Evolutionary conservation across 768 basidiomycete genomes (phyloP), one percentile per base, ranked within the genome.

Genomic region (Lactifluus subvellereus): DNA sequence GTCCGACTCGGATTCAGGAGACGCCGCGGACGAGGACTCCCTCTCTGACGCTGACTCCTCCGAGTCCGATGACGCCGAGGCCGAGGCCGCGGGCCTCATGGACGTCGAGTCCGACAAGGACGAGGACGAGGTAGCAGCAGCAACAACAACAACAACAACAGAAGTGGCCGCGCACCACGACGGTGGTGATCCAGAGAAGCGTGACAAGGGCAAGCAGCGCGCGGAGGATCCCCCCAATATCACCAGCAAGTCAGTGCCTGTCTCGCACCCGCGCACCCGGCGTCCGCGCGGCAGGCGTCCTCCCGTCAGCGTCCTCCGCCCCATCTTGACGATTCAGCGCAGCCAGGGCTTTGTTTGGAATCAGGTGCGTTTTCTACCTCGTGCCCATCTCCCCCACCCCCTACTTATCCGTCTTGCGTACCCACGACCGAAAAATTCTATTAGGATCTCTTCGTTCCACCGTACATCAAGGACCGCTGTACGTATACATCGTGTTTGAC

Each of bases 341-440:
- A 91, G 89, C 69, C 89, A 93, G 73, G 91, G 91, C 13, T 93
- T 93, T 69, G 91, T 93, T 1, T 93, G 91, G 91, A 93, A 93
- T 69, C 91, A 92, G 80, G 90, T 89, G 57, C 53, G 84, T 56
- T 20, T 33, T 13, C 11, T 35, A 22, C 33, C 2, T 33, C 20
- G 27, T 18, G 48, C 40, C 33, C 48, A 51, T 10, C 56, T 50
- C 18, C 27, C 22, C 37, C 53, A 57, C 33, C 32, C 33, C 45
- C 38, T 50, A 22, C 54, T 63, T 38, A 13, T 40, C 42, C 16
- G 27, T n/a, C 59, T 66, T 22, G 57, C 35, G 47, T 37, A 10
- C 59, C 52, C 51, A 53, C 52, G 27, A 37, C 10, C 6, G 50
- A 43, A 35, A 30, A 22, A 18, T 32, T 27, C 14, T 27, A 48